Percentiles rank a stretch among this genome's conserved stretches.
These are phyloP conservation scores for Ophiognomonia clavigignenti-juglandacearum DNA, from an alignment of 2,329 filamentous ascomycete genomes.

Conservation along the genomic window DNA sequence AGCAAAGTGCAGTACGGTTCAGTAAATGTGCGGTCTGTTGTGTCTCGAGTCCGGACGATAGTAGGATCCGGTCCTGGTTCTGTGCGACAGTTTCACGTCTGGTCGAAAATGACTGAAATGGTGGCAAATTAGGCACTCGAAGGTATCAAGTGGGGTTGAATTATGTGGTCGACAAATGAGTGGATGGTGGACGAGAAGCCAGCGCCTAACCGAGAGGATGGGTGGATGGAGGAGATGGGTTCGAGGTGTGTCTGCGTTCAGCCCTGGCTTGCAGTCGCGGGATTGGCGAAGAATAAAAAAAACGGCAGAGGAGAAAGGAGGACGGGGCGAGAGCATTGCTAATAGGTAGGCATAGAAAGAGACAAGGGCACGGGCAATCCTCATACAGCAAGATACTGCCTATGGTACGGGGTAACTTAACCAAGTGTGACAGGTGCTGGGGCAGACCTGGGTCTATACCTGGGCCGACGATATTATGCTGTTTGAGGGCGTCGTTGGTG, in stretches of 20 bases:
- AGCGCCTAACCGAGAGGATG: slow-evolving; percentile 21
- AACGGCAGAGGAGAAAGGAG: not conserved
- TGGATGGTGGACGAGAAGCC: slow-evolving; percentile 23
- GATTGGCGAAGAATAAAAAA: slow-evolving; percentile 1
- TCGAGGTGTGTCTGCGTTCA: not conserved
- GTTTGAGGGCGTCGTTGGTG: not conserved
- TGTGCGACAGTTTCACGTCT: no score
- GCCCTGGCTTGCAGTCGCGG: no score
- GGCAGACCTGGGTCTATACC: not conserved
- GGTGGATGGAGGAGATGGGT: not conserved
- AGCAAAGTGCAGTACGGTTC: not conserved
- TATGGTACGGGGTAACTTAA: not conserved
- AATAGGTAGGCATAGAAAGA: not conserved
- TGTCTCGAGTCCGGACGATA: not conserved
- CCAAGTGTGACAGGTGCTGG: not conserved
- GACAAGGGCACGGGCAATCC: not conserved
- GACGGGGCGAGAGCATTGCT: not conserved
- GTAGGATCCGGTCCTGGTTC: slow-evolving; percentile 3
- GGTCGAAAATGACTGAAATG: slow-evolving; percentile 9
- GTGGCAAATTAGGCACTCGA: not conserved
- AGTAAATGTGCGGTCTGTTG: no score
- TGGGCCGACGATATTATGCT: not conserved
- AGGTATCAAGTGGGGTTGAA: not conserved
- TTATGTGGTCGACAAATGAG: slow-evolving; percentile 18
- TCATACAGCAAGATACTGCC: not conserved